Percentiles rank a stretch among this genome's conserved stretches.
Conservation (phyloP, 768 basidiomycete species). For the Polyporus arcularius region DNA sequence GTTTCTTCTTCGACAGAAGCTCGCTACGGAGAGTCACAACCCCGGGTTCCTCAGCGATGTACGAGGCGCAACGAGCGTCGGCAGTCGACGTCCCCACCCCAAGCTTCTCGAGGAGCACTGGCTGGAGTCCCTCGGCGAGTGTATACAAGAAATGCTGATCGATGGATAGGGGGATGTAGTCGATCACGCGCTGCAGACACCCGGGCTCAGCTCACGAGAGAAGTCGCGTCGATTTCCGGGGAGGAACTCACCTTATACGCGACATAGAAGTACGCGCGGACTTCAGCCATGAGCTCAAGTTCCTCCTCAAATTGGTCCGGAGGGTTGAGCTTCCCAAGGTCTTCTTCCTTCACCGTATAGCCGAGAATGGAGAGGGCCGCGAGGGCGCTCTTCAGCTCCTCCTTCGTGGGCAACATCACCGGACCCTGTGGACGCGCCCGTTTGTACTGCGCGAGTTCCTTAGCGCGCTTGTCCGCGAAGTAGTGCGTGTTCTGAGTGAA, state of each 20-base stretch:
- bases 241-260: constrained; percentile 13
- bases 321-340: constrained; percentile 24
- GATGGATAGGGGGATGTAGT: constrained; percentile 43
- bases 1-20: constrained; percentile 22
- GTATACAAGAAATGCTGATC: constrained; percentile 49
- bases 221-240: too few relatives aligned
- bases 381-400: too few relatives aligned
- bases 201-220: too few relatives aligned
- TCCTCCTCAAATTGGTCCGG: constrained; percentile 55
- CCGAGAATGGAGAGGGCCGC: neutral
- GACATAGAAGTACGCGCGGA: constrained; percentile 77
- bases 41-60: constrained; percentile 31
- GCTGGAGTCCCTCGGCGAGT: constrained; percentile 25
- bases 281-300: constrained; percentile 67
- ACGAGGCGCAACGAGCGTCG: constrained; percentile 22
- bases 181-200: constrained; percentile 38
- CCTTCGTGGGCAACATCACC: neutral
- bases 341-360: constrained; percentile 14
- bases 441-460: constrained; percentile 40
- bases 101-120: constrained; percentile 27
- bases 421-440: constrained; percentile 27
- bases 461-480: constrained; percentile 33
- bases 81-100: constrained; percentile 22
- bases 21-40: constrained; percentile 27
- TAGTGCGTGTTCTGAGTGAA: constrained; percentile 49